Percentiles rank a stretch among this genome's conserved stretches.
Conservation (phyloP, 1,139 yeast species). For the Kodamaea ohmeri region DNA sequence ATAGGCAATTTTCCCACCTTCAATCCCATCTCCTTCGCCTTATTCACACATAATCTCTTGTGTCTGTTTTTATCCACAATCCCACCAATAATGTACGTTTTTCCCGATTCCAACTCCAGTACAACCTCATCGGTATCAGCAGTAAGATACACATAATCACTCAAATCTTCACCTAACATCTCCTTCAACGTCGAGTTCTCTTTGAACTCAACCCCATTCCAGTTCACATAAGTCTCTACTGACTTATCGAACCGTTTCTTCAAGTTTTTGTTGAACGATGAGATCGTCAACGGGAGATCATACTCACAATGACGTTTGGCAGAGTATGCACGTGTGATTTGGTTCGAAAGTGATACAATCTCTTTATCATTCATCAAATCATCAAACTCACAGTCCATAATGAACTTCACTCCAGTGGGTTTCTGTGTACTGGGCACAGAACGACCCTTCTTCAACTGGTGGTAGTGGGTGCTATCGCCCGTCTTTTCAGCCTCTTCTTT, state of each 20-base stretch:
- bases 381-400: conserved; percentile 89
- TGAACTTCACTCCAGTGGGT: conserved; percentile 49
- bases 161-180: conserved; percentile 27
- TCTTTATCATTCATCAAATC: conserved; percentile 83
- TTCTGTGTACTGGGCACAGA: conserved; percentile 40
- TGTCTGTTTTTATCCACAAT: conserved; percentile 94
- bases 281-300: conserved; percentile 58
- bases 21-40: conserved; percentile 73
- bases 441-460: conserved; percentile 28
- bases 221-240: conserved; percentile 55
- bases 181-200: conserved; percentile 45
- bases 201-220: conserved; percentile 61
- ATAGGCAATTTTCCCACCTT: conserved; percentile 81
- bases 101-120: conserved; percentile 60
- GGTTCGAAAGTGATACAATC: conserved; percentile 72
- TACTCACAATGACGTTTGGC: conserved; percentile 63
- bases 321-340: conserved; percentile 78
- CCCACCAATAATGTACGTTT: conserved; percentile 88
- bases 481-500: conserved; percentile 20
- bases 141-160: conserved; percentile 66
- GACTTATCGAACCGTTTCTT: conserved; percentile 65
- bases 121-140: conserved; percentile 79
- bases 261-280: conserved; percentile 66
- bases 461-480: conserved; percentile 20
- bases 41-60: conserved; percentile 74